A percentile compares a stretch with the other conserved stretches of the same genome.
phyloP scores from a whole-genome alignment of 2,329 filamentous ascomycete species.

The Sporothrix brasiliensis region DNA sequence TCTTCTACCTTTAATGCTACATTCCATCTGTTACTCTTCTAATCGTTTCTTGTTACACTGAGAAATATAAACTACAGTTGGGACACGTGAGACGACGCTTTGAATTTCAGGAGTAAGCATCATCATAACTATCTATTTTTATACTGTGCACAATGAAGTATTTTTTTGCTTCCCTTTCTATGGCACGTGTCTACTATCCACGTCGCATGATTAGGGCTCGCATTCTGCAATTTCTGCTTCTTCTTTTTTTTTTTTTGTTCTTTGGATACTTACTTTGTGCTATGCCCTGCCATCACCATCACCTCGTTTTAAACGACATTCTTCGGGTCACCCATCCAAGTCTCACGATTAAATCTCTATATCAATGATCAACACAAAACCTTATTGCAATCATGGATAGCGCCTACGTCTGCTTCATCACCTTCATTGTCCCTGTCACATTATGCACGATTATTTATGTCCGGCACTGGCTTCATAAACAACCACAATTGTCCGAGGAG shows the following conservation, averaged over 20 bases:
- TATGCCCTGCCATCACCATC: background rate
- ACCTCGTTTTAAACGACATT: background rate
- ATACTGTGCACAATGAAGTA: background rate
- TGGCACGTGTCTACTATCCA: background rate
- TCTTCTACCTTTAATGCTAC: conserved; percentile 18
- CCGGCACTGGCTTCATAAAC: background rate
- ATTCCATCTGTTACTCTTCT: too few relatives aligned
- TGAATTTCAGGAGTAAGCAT: background rate
- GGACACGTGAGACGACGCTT: background rate
- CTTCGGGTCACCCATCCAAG: background rate
- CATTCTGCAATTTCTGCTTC: background rate
- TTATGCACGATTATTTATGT: background rate
- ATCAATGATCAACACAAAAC: background rate
- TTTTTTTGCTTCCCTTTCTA: background rate
- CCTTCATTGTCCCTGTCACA: background rate
- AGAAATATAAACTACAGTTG: background rate
- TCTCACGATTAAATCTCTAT: background rate
- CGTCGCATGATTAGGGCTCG: background rate
- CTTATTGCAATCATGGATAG: background rate
- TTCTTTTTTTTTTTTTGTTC: background rate
- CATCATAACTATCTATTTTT: background rate
- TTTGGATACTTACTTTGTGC: background rate
- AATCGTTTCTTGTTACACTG: too few relatives aligned
- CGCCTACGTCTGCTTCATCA: background rate
- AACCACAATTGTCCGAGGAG: background rate